These are phyloP conservation scores for Rehmannia glutinosa DNA, from an alignment of 257 asterid species.

Conservation along the genomic window DNA sequence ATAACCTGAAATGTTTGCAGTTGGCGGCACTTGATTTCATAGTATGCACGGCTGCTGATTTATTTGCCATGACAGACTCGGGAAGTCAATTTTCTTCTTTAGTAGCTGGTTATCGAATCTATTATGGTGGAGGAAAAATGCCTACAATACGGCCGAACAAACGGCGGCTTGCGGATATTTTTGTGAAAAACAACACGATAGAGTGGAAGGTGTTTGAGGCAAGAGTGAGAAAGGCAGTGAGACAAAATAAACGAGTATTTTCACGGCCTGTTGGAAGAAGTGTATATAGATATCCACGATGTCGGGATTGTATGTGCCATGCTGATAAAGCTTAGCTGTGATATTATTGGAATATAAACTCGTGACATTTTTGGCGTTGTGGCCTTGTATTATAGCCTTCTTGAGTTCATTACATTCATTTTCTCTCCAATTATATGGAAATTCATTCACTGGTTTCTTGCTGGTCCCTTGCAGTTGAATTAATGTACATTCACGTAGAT, in stretches of 20 bases:
- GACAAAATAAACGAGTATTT: slow-evolving; percentile 88
- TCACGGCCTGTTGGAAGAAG: slow-evolving; percentile 90
- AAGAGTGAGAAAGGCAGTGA: slow-evolving; percentile 89
- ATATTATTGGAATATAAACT: background rate
- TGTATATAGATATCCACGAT: slow-evolving; percentile 89
- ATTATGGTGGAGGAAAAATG: slow-evolving; percentile 82
- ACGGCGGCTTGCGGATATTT: slow-evolving; percentile 92
- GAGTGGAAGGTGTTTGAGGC: slow-evolving; percentile 90
- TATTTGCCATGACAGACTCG: slow-evolving; percentile 95
- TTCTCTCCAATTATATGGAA: slow-evolving; percentile 12
- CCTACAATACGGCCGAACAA: slow-evolving; percentile 97
- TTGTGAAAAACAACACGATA: slow-evolving; percentile 78
- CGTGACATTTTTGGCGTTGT: background rate
- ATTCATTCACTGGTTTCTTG: slow-evolving; percentile 14
- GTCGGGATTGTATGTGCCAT: slow-evolving; percentile 81
- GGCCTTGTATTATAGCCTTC: slow-evolving; percentile 11
- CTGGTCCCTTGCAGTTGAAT: background rate
- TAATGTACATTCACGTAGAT: background rate
- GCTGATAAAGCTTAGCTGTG: slow-evolving; percentile 22
- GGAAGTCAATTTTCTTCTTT: slow-evolving; percentile 97
- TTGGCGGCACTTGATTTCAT: slow-evolving; percentile 95
- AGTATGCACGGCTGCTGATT: slow-evolving; percentile 86
- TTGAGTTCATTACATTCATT: slow-evolving; percentile 11
- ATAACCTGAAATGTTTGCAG: slow-evolving; percentile 41
- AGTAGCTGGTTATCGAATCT: slow-evolving; percentile 84